Percentiles rank a stretch among this genome's conserved stretches.
These are phyloP conservation scores for Arctium lappa DNA, from an alignment of 129 eudicot species.

Conservation along the genomic window DNA sequence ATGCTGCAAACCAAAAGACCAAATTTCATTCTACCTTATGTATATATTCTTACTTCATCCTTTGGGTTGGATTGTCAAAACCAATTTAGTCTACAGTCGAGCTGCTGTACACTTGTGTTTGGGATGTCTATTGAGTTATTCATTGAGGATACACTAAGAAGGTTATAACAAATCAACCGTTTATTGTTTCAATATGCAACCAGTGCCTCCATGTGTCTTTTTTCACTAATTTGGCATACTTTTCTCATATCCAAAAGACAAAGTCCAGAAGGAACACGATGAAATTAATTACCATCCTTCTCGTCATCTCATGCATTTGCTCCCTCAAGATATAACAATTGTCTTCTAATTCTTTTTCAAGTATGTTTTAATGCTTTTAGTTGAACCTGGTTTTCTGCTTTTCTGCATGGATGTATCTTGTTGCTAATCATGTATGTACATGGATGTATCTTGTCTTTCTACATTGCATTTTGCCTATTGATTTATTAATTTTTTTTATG, in stretches of 20 bases:
- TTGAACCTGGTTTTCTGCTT: background rate
- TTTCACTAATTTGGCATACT: background rate
- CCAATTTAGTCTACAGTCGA: too few relatives aligned
- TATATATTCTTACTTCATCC: too few relatives aligned
- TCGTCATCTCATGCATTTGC: background rate
- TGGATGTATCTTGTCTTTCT: background rate
- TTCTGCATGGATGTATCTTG: background rate
- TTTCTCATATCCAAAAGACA: background rate
- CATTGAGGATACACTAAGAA: too few relatives aligned
- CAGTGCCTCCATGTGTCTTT: too few relatives aligned
- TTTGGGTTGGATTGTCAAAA: too few relatives aligned
- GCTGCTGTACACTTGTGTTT: too few relatives aligned
- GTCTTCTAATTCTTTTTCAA: background rate
- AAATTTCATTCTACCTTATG: too few relatives aligned
- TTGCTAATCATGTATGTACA: background rate
- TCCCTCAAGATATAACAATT: background rate
- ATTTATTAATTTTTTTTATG: background rate
- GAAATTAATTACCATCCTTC: background rate
- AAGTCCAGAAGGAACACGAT: background rate
- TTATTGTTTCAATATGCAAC: too few relatives aligned
- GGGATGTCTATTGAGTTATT: too few relatives aligned
- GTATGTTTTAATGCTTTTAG: background rate
- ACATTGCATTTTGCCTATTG: background rate
- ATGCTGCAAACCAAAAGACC: too few relatives aligned
- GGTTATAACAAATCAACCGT: too few relatives aligned